A percentile compares a stretch with the other conserved stretches of the same genome.
Evolutionary conservation across 2,329 filamentous ascomycete species (phyloP).

Genomic region (Fusarium siculi): DNA sequence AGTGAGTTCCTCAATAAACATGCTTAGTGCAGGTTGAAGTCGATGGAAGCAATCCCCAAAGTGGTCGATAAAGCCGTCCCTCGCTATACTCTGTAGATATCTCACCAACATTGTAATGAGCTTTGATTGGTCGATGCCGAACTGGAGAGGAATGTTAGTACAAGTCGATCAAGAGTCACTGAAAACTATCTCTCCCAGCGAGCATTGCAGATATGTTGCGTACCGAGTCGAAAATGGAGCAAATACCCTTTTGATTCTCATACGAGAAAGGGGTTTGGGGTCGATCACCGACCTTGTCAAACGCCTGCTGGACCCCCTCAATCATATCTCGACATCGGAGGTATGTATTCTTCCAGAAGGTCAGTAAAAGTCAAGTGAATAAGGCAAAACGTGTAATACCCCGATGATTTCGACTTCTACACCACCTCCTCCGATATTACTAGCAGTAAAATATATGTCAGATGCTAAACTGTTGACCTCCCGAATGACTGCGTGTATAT

Average conservation of each 20-base stretch:
- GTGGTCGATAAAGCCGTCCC: slow-evolving; percentile 12
- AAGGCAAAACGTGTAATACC: neutral
- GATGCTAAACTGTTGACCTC: neutral
- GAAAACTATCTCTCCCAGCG: neutral
- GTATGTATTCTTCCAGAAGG: slow-evolving; percentile 13
- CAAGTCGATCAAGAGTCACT: neutral
- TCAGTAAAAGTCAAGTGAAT: neutral
- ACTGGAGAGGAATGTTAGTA: slow-evolving; percentile 15
- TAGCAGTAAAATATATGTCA: neutral
- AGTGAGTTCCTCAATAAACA: slow-evolving; percentile 7
- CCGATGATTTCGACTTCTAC: slow-evolving; percentile 7
- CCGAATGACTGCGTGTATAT: neutral
- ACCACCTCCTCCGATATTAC: neutral
- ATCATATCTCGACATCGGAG: slow-evolving; percentile 19
- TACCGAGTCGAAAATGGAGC: slow-evolving; percentile 9
- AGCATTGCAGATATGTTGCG: neutral
- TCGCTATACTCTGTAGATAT: slow-evolving; percentile 1
- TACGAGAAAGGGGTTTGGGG: slow-evolving; percentile 5
- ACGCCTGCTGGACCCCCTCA: slow-evolving; percentile 2
- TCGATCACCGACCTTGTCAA: neutral
- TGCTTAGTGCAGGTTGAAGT: neutral
- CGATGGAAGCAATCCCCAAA: slow-evolving; percentile 24
- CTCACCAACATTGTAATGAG: slow-evolving; percentile 5
- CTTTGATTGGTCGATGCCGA: slow-evolving; percentile 16
- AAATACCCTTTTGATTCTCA: slow-evolving; percentile 17